A percentile compares a stretch with the other conserved stretches of the same genome.
These are phyloP conservation scores for Neurospora tetrasperma DNA, from an alignment of 495 filamentous ascomycete species.

Conservation along the genomic window DNA sequence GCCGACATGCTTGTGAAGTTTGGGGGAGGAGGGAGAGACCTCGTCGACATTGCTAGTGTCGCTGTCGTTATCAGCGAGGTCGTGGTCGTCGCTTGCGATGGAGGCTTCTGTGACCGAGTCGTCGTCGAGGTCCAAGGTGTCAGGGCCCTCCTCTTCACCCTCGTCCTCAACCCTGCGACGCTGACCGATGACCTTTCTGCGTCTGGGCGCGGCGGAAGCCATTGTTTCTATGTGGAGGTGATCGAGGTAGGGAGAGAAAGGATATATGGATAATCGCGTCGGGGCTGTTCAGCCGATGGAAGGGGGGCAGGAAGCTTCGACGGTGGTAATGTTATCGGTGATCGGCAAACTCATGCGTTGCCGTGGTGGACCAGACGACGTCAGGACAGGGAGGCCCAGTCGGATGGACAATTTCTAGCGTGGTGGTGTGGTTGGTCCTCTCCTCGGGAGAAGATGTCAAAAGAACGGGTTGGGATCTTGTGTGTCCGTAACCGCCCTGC, in stretches of 20 bases:
- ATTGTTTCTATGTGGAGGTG: constrained; percentile 15
- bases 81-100: constrained; percentile 61
- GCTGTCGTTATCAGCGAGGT: constrained; percentile 62
- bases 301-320: constrained; percentile 19
- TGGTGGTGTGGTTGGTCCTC: constrained; percentile 3
- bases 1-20: constrained; percentile 25
- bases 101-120: constrained; percentile 79
- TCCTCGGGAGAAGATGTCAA: background rate
- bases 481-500: constrained; percentile 22
- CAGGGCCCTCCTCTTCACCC: constrained; percentile 58
- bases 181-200: constrained; percentile 65
- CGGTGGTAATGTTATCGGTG: constrained; percentile 4
- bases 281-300: constrained; percentile 10
- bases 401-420: background rate
- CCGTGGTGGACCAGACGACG: constrained; percentile 1
- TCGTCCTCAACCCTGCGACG: constrained; percentile 74
- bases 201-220: constrained; percentile 34
- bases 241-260: constrained; percentile 2
- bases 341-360: constrained; percentile 18
- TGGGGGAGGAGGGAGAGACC: constrained; percentile 41
- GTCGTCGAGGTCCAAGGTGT: constrained; percentile 60
- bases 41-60: constrained; percentile 61
- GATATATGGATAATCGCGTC: background rate
- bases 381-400: background rate
- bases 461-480: background rate